Evolutionary conservation across 192 early-diverging fungal genomes (phyloP).

Genomic region (Gigaspora rosea): DNA sequence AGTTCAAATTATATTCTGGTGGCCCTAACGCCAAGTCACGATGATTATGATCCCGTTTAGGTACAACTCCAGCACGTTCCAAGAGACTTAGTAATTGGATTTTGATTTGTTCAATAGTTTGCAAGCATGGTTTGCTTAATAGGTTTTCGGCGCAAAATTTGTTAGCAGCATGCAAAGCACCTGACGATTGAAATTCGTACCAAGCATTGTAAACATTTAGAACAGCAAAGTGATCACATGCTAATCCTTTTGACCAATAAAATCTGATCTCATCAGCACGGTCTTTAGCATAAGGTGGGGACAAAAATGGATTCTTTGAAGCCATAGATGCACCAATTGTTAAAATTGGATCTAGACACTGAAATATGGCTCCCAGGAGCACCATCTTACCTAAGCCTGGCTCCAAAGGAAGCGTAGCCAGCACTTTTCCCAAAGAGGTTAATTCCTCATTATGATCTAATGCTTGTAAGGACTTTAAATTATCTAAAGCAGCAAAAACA

Average conservation of each 20-base stretch:
- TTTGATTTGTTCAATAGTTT: conserved; percentile 48
- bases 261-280: conserved; percentile 46
- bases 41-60: conserved; percentile 34
- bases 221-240: conserved; percentile 49
- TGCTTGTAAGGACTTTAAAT: conserved; percentile 44
- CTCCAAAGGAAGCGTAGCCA: conserved; percentile 63
- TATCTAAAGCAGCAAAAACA: conserved; percentile 42
- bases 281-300: conserved; percentile 39
- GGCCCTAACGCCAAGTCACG: conserved; percentile 42
- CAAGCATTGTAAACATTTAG: conserved; percentile 52
- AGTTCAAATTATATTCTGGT: conserved; percentile 57
- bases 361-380: conserved; percentile 58
- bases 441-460: conserved; percentile 52
- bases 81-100: conserved; percentile 45
- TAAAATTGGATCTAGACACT: conserved; percentile 69
- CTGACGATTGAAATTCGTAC: conserved; percentile 38
- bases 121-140: conserved; percentile 42
- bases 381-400: conserved; percentile 72
- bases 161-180: conserved; percentile 30
- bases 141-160: conserved; percentile 49
- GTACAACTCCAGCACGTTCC: conserved; percentile 46
- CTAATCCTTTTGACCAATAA: conserved; percentile 45
- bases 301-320: conserved; percentile 45
- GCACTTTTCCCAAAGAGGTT: conserved; percentile 64
- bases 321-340: conserved; percentile 61